Evolutionary conservation across 164 flowering plant species (phyloP).

Genomic region (Tetrastigma voinierianum): DNA sequence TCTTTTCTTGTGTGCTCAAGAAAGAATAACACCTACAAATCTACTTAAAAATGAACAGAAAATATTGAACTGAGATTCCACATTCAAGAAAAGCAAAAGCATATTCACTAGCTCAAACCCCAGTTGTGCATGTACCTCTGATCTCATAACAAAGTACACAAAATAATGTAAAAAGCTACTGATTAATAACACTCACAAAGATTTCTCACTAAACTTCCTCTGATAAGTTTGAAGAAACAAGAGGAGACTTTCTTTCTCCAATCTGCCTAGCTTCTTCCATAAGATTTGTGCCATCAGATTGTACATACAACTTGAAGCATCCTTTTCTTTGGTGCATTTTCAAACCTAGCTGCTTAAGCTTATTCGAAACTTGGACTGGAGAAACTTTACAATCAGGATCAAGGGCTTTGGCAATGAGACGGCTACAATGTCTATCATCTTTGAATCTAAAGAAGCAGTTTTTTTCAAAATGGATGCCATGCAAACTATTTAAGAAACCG

Average conservation of each 20-base stretch:
- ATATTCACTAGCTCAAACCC: no score
- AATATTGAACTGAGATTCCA: background rate
- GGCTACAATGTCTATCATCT: no score
- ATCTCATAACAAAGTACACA: background rate
- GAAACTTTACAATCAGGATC: no score
- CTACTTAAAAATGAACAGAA: background rate
- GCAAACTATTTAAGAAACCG: no score
- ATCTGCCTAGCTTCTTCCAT: conserved; percentile 12
- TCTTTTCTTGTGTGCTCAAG: conserved; percentile 60
- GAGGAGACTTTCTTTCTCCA: conserved; percentile 16
- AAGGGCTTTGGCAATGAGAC: no score
- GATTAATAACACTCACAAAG: conserved; percentile 34
- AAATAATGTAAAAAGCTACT: background rate
- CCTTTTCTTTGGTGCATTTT: conserved; percentile 41
- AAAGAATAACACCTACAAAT: conserved; percentile 1
- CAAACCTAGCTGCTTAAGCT: no score
- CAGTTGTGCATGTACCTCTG: background rate
- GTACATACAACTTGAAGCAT: conserved; percentile 12
- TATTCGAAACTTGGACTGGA: no score
- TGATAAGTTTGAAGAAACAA: conserved; percentile 12
- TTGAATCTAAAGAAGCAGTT: no score
- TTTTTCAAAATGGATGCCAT: no score
- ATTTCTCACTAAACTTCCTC: conserved; percentile 24
- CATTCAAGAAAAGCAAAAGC: background rate
- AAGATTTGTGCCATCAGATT: conserved; percentile 15